Base-by-base conservation (phyloP, 345 rosid species). In the Camelina hispida region DNA sequence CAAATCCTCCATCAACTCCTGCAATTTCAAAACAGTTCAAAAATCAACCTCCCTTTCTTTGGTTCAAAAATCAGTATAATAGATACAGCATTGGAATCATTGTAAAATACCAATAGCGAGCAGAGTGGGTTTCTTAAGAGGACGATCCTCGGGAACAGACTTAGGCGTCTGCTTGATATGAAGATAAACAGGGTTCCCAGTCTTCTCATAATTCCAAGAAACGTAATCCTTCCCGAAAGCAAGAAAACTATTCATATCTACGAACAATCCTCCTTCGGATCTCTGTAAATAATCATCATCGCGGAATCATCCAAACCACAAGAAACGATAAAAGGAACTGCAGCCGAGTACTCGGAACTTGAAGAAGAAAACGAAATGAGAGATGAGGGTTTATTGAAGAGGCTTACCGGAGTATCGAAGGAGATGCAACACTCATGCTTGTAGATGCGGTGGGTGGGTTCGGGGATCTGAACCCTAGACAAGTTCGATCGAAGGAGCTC, bases 1-100 rank as follows among this genome's bases (percentile, higher is more conserved):
- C 99, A 81, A 96, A 96, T 12, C 98, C 99, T 34, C 98, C 99
- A 59, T 91, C 97, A 55, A 91, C 64, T 62, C 99, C 99, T 96
- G 74, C 68, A 79, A 68, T 68, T 56, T 22, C 1, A 44, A 5
- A 15, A 22, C 13, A 60, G 7, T 8, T 46, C 20, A 65, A 43
- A 43, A 46, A 55, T 16, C 15, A 64, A 64, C 9, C 35, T 62
- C 69, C 4, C 44, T 3, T 11, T 4, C 11, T 1, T 40, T 11
- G 13, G 44, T 40, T 5, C 6, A 43, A 43, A 43, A 43, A 43
- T 4, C 52, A 43, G 66, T 23, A 35, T 1, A 37, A 35, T 1
- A 37, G 48, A 25, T 13, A 13, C 58, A 6, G 35, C 51, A 66
- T 23, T 46, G 28, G 1, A 48, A 47, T 66, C 35, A 35, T 5